A percentile compares a stretch with the other conserved stretches of the same genome.
Conservation (phyloP, 805 yeast genomes). For the Barnettozyma sucrosica region DNA sequence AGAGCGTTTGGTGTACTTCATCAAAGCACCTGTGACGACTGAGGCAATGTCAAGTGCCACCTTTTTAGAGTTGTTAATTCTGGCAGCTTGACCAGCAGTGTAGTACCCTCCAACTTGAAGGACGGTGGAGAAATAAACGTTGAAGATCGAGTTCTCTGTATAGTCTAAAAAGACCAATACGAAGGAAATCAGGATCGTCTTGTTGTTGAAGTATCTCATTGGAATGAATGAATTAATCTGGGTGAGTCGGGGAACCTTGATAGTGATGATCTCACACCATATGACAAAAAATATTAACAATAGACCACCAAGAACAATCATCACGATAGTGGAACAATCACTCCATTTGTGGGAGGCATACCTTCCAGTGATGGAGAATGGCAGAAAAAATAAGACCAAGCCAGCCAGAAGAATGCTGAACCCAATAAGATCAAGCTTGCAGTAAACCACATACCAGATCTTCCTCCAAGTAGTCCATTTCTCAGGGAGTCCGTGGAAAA, state of each 20-base stretch:
- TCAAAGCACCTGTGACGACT: slow-evolving; percentile 22
- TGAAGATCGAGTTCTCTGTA: slow-evolving; percentile 23
- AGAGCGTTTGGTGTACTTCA: slow-evolving; percentile 27
- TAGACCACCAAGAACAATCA: slow-evolving; percentile 24
- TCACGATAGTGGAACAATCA: slow-evolving; percentile 19
- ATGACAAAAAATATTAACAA: slow-evolving; percentile 14
- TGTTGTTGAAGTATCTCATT: slow-evolving; percentile 19
- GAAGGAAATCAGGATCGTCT: slow-evolving; percentile 18
- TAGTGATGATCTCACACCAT: slow-evolving; percentile 19
- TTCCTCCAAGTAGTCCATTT: slow-evolving; percentile 12
- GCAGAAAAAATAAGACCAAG: slow-evolving; percentile 24
- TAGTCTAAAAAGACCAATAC: slow-evolving; percentile 22
- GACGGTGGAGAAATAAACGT: slow-evolving; percentile 23
- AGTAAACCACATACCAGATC: slow-evolving; percentile 10
- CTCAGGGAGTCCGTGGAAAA: slow-evolving; percentile 18
- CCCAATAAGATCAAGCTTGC: slow-evolving; percentile 24
- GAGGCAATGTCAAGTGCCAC: slow-evolving; percentile 24
- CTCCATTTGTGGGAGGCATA: slow-evolving; percentile 20
- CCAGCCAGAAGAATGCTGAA: slow-evolving; percentile 20
- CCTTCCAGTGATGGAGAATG: slow-evolving; percentile 27
- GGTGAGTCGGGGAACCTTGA: slow-evolving; percentile 3
- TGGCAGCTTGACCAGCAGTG: slow-evolving; percentile 27
- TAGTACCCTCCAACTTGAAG: slow-evolving; percentile 28
- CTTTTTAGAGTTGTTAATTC: slow-evolving; percentile 28
- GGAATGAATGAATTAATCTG: slow-evolving; percentile 24